Base-by-base conservation (phyloP, 2,329 filamentous ascomycete genomes). In the Paecilomyces sp. region DNA sequence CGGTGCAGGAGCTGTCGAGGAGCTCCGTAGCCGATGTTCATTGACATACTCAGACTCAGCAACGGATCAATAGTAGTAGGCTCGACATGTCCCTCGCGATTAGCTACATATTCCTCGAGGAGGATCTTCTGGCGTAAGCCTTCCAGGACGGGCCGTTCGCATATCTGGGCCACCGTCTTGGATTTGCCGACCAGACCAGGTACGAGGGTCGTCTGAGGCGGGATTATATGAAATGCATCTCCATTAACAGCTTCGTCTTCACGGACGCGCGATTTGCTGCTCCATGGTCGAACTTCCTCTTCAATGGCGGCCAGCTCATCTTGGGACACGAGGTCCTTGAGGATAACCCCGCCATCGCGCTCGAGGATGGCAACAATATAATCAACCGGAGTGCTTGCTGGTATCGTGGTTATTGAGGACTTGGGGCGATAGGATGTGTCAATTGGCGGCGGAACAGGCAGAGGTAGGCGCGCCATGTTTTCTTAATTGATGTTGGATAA, bases 321-420 rank as follows among this genome's bases (percentile, higher is more conserved):
- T 8, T 24, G 15, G 0, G 63, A 58, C 9, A 66, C 68, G 24
- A 74, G 61, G 54, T 69, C 63, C 5, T 64, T 70, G 8, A 75
- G 58, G 58, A 75, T 73, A 3, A 74, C 50, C 22, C 67, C 72
- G 28, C 72, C 72, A 54, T 74, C 71, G 1, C 69, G 66, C 3
- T 70, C 70, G 2, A 75, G 60, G 22, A 73, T 61, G 6, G 57
- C 41, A n/a, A 74, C 62, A 31, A 74, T 72, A 3, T 70, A 63
- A 12, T 66, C 64, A 34, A 72, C 65, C 1, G 71, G 64, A 3
- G 66, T 60, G 2, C 54, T 64, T 1, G 70, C 64, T 3, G 71
- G 62, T 4, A 73, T 9, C 8, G 60, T 64, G 22, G 65, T 61
- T 50, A 74, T 65, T 3, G 60, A 56, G 4, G n/a, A 15, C 8